These are phyloP conservation scores for Fennellomyces sp. DNA, from an alignment of 371 early-diverging fungal genomes.

Conservation along the genomic window DNA sequence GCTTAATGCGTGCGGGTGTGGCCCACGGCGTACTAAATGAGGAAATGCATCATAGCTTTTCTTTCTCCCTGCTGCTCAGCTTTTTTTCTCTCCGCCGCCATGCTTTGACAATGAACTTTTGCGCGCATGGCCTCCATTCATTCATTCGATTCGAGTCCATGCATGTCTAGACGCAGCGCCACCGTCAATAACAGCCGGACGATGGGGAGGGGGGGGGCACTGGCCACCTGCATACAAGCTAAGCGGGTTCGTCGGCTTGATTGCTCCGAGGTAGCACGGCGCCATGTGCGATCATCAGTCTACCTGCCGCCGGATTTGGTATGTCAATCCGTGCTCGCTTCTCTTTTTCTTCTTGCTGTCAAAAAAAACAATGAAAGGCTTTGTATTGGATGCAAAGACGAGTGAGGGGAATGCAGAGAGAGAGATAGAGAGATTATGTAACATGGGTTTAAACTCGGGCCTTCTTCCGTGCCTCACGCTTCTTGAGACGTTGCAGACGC, in stretches of 20 bases:
- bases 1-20: background rate
- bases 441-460: constrained; percentile 20
- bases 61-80: constrained; percentile 1
- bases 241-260: too few species aligned
- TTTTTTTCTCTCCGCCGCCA: too few species aligned
- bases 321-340: background rate
- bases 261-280: too few species aligned
- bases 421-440: constrained; percentile 2
- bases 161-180: background rate
- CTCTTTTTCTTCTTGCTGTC: background rate
- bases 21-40: background rate
- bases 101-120: too few species aligned
- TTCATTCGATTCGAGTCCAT: too few species aligned
- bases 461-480: constrained; percentile 50
- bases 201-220: background rate
- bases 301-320: background rate
- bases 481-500: constrained; percentile 47
- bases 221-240: constrained; percentile 1
- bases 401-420: background rate
- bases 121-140: too few species aligned
- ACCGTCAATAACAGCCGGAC: background rate
- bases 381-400: too few species aligned
- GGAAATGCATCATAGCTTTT: background rate
- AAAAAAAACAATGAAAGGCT: background rate
- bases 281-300: background rate